Evolutionary conservation across 2,329 filamentous ascomycete species (phyloP).

Genomic region (Ophiostoma perfectum): DNA sequence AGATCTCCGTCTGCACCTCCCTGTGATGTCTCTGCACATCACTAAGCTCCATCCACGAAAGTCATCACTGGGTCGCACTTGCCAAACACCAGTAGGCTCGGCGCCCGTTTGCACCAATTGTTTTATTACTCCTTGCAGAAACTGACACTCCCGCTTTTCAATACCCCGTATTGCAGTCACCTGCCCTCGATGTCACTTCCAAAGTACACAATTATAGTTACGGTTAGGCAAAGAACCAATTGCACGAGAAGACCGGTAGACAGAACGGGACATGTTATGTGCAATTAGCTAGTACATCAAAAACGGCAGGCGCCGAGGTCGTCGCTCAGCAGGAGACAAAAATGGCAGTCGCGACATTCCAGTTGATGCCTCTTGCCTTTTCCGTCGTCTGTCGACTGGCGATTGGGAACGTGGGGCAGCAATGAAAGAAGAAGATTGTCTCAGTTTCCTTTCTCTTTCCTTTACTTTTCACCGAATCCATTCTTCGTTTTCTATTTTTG

Average conservation of each 20-base stretch:
- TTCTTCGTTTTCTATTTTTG: not conserved
- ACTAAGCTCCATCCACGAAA: conserved; percentile 7
- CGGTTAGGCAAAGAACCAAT: too few species aligned
- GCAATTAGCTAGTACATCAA: too few species aligned
- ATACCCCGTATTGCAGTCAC: not conserved
- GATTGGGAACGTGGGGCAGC: conserved; percentile 12
- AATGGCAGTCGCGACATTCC: conserved; percentile 12
- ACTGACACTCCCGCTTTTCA: not conserved
- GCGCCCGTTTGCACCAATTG: conserved; percentile 2
- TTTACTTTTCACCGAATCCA: not conserved
- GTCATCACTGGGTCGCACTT: conserved; percentile 4
- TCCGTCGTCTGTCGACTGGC: conserved; percentile 3
- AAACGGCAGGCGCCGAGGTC: not conserved
- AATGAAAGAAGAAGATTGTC: conserved; percentile 1
- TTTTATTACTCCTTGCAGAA: not conserved
- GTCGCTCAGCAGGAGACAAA: not conserved
- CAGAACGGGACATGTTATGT: not conserved
- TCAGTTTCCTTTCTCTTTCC: not conserved
- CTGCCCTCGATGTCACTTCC: not conserved
- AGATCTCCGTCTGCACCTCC: not conserved
- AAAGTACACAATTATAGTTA: too few species aligned
- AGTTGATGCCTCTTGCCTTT: not conserved
- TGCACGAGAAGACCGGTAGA: not conserved
- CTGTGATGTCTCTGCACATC: not conserved
- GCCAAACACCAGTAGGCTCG: conserved; percentile 5